Conservation (phyloP, 768 basidiomycete species). For the Leccinellum rugosiceps region DNA sequence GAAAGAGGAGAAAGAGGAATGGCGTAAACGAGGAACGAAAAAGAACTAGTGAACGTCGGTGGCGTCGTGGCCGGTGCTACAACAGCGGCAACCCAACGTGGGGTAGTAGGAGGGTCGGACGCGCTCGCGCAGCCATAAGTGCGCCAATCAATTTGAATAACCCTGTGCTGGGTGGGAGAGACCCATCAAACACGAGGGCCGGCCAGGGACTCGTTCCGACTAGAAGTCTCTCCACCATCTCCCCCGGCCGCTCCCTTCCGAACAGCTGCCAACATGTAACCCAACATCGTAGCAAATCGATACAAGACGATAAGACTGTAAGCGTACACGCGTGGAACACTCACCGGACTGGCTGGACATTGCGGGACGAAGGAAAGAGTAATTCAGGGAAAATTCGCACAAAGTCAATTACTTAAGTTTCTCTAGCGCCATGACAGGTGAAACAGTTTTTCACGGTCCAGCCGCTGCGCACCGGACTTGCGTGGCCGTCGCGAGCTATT, state of each 20-base stretch:
- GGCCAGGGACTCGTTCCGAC: not conserved
- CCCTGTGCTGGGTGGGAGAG: conserved; percentile 2
- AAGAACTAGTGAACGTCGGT: not conserved
- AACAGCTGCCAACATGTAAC: not conserved
- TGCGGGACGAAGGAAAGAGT: not conserved
- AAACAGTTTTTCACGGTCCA: not conserved
- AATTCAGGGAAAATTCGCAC: not conserved
- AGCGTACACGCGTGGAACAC: not conserved
- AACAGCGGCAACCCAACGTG: not conserved
- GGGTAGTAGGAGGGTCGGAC: not conserved
- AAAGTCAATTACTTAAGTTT: not conserved
- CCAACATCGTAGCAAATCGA: not conserved
- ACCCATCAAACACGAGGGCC: conserved; percentile 3
- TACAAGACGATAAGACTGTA: not conserved
- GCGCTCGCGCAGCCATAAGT: not conserved
- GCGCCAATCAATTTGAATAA: conserved; percentile 5
- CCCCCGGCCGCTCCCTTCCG: not conserved
- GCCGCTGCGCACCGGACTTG: not conserved
- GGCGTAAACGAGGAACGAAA: not conserved
- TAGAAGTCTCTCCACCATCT: not conserved
- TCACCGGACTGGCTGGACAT: not conserved
- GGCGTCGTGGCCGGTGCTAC: not conserved
- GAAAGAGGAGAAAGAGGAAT: not conserved
- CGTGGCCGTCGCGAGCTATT: not conserved
- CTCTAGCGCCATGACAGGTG: not conserved